These are phyloP conservation scores for Paecilomyces formosus DNA, from an alignment of 2,329 filamentous ascomycete genomes.

Conservation along the genomic window DNA sequence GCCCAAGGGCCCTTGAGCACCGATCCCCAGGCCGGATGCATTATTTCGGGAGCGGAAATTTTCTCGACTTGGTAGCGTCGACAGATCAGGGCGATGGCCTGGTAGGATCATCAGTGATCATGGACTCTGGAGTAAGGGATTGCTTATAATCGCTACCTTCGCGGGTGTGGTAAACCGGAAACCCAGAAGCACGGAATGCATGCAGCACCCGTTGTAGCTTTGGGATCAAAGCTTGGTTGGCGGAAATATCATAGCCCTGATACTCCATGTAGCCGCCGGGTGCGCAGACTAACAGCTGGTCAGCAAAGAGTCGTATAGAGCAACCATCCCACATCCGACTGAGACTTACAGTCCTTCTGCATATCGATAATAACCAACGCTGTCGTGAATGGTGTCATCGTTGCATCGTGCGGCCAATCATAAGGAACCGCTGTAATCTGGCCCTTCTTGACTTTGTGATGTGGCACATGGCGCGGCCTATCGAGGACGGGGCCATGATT, in stretches of 20 bases:
- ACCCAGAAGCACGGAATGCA: constrained; percentile 31
- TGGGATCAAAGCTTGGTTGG: constrained; percentile 32
- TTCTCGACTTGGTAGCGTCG: constrained; percentile 50
- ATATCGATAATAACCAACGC: constrained; percentile 42
- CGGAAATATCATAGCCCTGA: constrained; percentile 38
- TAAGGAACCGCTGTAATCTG: constrained; percentile 35
- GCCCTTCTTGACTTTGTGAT: constrained; percentile 38
- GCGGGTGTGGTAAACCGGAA: constrained; percentile 39
- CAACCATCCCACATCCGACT: neutral
- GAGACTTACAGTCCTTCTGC: constrained; percentile 39
- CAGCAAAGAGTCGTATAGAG: neutral
- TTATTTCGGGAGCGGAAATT: constrained; percentile 47
- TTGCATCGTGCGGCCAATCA: constrained; percentile 41
- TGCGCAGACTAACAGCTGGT: constrained; percentile 30
- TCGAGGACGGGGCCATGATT: constrained; percentile 37
- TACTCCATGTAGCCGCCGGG: constrained; percentile 38
- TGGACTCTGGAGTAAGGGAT: neutral
- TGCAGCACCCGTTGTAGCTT: constrained; percentile 31
- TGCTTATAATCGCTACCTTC: constrained; percentile 25
- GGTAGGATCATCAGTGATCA: neutral
- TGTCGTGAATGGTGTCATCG: constrained; percentile 37
- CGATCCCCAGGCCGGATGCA: constrained; percentile 44
- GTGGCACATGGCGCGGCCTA: constrained; percentile 32
- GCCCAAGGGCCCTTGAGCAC: constrained; percentile 47
- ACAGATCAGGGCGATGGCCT: constrained; percentile 47